These are phyloP conservation scores for Ganoderma multipileum DNA, from an alignment of 1,284 basidiomycete genomes.

Conservation along the genomic window DNA sequence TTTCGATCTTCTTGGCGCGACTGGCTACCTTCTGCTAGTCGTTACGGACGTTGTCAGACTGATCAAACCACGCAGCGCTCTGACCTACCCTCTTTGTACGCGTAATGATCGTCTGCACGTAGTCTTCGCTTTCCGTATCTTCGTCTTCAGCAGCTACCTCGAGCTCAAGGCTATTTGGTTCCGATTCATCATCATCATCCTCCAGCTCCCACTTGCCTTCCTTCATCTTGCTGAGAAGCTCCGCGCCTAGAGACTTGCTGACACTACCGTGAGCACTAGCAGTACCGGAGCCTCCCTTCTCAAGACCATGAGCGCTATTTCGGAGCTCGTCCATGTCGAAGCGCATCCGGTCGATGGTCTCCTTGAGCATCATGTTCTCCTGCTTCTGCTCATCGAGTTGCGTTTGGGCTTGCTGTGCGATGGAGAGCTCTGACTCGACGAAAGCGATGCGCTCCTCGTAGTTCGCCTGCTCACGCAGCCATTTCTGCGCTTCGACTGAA, in stretches of 20 bases:
- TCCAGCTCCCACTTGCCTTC: constrained; percentile 53
- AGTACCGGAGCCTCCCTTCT: constrained; percentile 45
- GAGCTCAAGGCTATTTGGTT: constrained; percentile 26
- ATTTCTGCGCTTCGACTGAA: constrained; percentile 67
- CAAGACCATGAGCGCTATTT: constrained; percentile 49
- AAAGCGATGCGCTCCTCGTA: constrained; percentile 71
- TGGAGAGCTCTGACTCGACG: constrained; percentile 71
- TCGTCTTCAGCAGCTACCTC: constrained; percentile 48
- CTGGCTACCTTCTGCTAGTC: constrained; percentile 65
- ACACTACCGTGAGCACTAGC: constrained; percentile 63
- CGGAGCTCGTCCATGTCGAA: constrained; percentile 92
- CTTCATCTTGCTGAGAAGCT: constrained; percentile 71
- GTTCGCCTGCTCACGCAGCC: constrained; percentile 65
- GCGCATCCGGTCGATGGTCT: constrained; percentile 91
- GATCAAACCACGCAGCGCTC: constrained; percentile 7
- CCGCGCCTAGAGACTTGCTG: constrained; percentile 83
- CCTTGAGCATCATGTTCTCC: constrained; percentile 88
- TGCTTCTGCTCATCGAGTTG: constrained; percentile 89
- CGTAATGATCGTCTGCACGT: constrained; percentile 84
- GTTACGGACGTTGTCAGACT: constrained; percentile 11
- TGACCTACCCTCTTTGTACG: constrained; percentile 71
- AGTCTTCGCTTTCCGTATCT: constrained; percentile 73
- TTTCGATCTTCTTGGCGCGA: constrained; percentile 59
- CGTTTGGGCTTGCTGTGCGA: constrained; percentile 73
- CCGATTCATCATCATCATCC: constrained; percentile 49